These are phyloP conservation scores for Phlebopus sp. DNA, from an alignment of 1,284 basidiomycete species.

Conservation along the genomic window DNA sequence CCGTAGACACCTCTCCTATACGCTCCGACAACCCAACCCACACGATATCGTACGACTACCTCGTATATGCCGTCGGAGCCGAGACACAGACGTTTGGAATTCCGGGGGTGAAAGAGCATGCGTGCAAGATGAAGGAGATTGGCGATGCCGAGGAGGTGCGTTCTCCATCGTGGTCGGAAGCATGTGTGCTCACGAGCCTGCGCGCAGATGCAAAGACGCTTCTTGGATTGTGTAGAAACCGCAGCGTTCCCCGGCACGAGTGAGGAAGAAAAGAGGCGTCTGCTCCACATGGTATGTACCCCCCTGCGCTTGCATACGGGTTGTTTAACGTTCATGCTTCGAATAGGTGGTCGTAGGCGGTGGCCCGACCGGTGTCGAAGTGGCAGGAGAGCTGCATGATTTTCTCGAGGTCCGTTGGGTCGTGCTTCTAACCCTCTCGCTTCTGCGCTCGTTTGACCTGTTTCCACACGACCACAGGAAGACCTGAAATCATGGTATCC, in stretches of 20 bases:
- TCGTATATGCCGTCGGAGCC: slow-evolving; percentile 93
- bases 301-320: too few species aligned
- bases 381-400: slow-evolving; percentile 88
- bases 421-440: not conserved
- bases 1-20: slow-evolving; percentile 25
- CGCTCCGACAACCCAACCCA: slow-evolving; percentile 42
- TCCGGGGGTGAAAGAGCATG: slow-evolving; percentile 88
- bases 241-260: slow-evolving; percentile 92
- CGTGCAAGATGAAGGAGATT: slow-evolving; percentile 97
- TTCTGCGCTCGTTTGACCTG: slow-evolving; percentile 11
- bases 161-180: not conserved
- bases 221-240: slow-evolving; percentile 87
- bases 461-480: slow-evolving; percentile 51
- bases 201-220: slow-evolving; percentile 65
- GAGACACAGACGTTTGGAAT: slow-evolving; percentile 97
- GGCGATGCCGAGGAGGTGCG: slow-evolving; percentile 85
- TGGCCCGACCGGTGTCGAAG: slow-evolving; percentile 94
- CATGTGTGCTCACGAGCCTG: slow-evolving; percentile 22
- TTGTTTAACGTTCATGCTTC: not conserved
- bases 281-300: slow-evolving; percentile 82
- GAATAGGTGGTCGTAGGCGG: slow-evolving; percentile 96
- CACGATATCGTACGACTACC: slow-evolving; percentile 92
- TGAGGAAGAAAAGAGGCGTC: slow-evolving; percentile 80
- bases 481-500: slow-evolving; percentile 95
- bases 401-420: slow-evolving; percentile 69